phyloP scores from a whole-genome alignment of 2,329 filamentous ascomycete genomes.

The Cladophialophora immunda region DNA sequence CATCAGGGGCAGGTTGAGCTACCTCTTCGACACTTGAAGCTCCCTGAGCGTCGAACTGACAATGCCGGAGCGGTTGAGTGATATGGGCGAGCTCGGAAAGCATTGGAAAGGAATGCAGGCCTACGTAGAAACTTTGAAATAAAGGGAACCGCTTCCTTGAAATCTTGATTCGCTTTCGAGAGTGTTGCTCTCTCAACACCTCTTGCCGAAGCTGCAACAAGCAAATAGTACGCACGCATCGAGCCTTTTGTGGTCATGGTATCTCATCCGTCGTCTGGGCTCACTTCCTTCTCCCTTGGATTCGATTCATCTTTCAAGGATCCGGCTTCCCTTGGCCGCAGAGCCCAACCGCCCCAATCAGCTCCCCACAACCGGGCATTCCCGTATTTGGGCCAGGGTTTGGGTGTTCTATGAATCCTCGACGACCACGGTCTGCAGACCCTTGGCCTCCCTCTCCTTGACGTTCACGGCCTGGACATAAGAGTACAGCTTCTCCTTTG shows the following conservation, averaged over 20 bases:
- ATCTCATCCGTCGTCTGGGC: not conserved
- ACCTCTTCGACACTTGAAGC: not conserved
- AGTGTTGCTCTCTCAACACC: not conserved
- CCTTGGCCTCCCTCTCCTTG: constrained; percentile 87
- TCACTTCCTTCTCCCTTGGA: not conserved
- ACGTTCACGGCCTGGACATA: constrained; percentile 99
- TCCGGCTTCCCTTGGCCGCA: no score
- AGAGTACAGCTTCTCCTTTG: constrained; percentile 99
- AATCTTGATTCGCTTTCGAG: not conserved
- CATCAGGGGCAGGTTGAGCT: constrained; percentile 11
- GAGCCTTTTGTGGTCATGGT: constrained; percentile 2
- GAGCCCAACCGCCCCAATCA: no score
- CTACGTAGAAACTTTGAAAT: not conserved
- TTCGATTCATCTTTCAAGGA: no score
- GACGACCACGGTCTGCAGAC: constrained; percentile 90
- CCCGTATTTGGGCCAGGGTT: no score
- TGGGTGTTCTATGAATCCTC: constrained; percentile 70
- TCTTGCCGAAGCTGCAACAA: not conserved
- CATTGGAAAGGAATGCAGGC: not conserved
- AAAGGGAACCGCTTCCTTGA: not conserved
- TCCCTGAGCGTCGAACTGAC: not conserved
- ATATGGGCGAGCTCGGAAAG: not conserved
- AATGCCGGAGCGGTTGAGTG: not conserved
- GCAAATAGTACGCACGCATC: not conserved
- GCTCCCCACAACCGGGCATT: no score